A percentile compares a stretch with the other conserved stretches of the same genome.
phyloP scores from a whole-genome alignment of 768 basidiomycete genomes.

The Xanthoconium stramineum region DNA sequence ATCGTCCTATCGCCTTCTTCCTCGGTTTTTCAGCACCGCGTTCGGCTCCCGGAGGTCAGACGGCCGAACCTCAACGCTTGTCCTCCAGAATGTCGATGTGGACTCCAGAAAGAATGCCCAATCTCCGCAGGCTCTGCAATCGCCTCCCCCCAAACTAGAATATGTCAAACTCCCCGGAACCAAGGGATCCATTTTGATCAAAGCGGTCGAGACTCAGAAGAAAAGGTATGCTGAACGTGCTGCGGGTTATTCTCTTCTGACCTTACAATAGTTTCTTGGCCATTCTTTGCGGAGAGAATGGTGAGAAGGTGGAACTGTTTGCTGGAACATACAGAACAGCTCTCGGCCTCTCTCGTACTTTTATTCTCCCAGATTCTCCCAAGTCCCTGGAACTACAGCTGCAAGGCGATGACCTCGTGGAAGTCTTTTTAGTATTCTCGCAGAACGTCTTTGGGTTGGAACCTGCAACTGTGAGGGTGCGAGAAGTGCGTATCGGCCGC shows the following conservation, averaged over 20 bases:
- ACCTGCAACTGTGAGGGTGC: constrained; percentile 90
- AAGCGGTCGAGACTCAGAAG: constrained; percentile 85
- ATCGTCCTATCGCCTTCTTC: constrained; percentile 58
- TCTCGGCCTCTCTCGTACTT: constrained; percentile 85
- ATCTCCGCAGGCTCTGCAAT: constrained; percentile 40
- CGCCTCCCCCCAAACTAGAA: constrained; percentile 81
- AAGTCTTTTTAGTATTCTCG: constrained; percentile 86
- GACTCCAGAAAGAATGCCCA: constrained; percentile 39
- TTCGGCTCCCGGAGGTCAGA: constrained; percentile 59
- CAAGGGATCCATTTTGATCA: constrained; percentile 78
- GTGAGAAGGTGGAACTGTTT: constrained; percentile 91
- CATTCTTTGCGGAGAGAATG: constrained; percentile 88
- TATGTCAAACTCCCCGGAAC: constrained; percentile 92
- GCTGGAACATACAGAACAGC: constrained; percentile 90
- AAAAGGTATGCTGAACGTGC: constrained; percentile 58
- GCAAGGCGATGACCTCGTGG: constrained; percentile 90
- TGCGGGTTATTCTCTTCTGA: neutral
- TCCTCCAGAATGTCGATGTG: constrained; percentile 37
- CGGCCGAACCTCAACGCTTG: constrained; percentile 41
- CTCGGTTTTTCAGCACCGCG: constrained; percentile 66
- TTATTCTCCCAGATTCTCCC: constrained; percentile 89
- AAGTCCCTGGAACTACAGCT: constrained; percentile 82
- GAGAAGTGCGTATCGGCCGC: constrained; percentile 87
- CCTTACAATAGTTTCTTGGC: constrained; percentile 68
- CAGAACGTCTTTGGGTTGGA: constrained; percentile 92